A percentile compares a stretch with the other conserved stretches of the same genome.
These are phyloP conservation scores for Volvox africanus DNA, from an alignment of 139 green algal genomes.

Conservation along the genomic window DNA sequence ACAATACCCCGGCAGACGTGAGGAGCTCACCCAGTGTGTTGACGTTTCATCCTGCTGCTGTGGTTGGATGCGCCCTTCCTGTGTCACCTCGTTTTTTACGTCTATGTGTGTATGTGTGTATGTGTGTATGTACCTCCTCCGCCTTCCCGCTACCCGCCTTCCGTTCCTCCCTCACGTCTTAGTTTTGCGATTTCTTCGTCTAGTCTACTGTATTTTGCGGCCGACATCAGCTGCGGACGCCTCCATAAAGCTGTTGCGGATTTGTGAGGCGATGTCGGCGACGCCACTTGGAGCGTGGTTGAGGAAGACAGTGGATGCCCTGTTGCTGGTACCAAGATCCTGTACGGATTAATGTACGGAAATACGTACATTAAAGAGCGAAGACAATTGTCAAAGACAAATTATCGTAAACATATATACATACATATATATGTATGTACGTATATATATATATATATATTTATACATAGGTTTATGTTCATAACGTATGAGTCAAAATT, in stretches of 20 bases:
- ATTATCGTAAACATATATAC: not conserved
- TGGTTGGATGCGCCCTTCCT: not conserved
- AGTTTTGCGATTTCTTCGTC: too few species aligned
- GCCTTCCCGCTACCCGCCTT: too few species aligned
- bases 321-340: slow-evolving; percentile 70
- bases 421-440: not conserved
- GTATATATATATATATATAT: not conserved
- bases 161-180: not conserved
- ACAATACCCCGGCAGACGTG: too few species aligned
- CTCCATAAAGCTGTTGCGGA: slow-evolving; percentile 45
- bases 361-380: not conserved
- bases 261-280: slow-evolving; percentile 74
- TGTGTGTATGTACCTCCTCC: not conserved
- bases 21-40: too few species aligned
- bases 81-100: not conserved
- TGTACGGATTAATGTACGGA: not conserved
- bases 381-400: too few species aligned
- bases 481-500: too few species aligned
- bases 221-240: not conserved
- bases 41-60: too few species aligned
- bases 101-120: not conserved
- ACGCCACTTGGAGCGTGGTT: slow-evolving; percentile 78
- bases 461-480: not conserved
- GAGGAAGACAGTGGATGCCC: slow-evolving; percentile 84
- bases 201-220: too few species aligned